Conservation (phyloP, 2,329 filamentous ascomycete species). For the Penicillium oxalicum region DNA sequence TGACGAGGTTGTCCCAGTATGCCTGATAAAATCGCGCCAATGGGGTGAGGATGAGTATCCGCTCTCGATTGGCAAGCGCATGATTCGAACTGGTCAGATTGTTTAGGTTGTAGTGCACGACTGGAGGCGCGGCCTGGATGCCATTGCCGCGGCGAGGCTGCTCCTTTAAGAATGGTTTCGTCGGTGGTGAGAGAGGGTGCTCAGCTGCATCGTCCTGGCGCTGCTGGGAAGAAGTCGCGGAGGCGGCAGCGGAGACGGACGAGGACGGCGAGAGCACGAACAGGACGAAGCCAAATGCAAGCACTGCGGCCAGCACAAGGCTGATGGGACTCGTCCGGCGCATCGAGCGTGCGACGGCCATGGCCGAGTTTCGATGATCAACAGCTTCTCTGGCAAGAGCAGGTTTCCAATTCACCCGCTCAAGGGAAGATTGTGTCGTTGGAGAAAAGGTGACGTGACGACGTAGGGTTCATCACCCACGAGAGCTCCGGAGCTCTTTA, state of each 20-base stretch:
- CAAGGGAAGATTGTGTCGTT: constrained; percentile 8
- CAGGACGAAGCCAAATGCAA: constrained; percentile 65
- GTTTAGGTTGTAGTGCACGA: constrained; percentile 91
- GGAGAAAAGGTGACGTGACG: constrained; percentile 6
- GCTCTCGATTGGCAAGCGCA: constrained; percentile 73
- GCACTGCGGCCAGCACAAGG: constrained; percentile 62
- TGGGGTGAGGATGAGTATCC: constrained; percentile 84
- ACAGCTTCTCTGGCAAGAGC: too few relatives aligned
- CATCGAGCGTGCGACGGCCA: constrained; percentile 60
- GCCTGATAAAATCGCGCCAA: constrained; percentile 87
- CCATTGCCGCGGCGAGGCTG: constrained; percentile 45
- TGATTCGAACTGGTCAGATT: constrained; percentile 77
- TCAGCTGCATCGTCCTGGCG: constrained; percentile 56
- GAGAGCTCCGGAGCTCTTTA: neutral
- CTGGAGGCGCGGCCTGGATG: constrained; percentile 64
- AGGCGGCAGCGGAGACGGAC: constrained; percentile 39
- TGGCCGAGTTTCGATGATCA: constrained; percentile 19
- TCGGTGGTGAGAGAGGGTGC: constrained; percentile 67
- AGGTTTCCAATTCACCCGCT: constrained; percentile 4
- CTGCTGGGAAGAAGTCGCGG: constrained; percentile 44
- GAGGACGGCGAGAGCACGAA: constrained; percentile 45
- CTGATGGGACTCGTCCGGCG: constrained; percentile 76
- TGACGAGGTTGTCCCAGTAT: constrained; percentile 91
- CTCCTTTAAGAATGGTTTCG: constrained; percentile 66
- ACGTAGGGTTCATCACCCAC: neutral